Base-by-base conservation (phyloP, 2,329 filamentous ascomycete genomes). In the Pseudogymnoascus sp. region DNA sequence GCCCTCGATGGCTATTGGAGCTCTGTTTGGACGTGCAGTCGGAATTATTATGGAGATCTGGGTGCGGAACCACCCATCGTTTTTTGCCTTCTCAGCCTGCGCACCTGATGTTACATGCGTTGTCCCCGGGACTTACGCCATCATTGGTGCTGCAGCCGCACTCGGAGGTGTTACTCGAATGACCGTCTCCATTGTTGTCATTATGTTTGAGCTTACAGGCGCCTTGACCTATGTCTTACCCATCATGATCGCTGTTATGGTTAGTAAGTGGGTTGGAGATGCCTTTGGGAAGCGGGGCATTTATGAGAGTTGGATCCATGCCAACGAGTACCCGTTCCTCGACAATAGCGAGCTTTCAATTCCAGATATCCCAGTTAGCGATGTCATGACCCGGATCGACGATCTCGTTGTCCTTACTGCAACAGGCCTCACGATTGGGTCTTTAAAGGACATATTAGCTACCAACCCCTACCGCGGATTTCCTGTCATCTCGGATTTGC, bases 191-290 rank as follows among this genome's bases (percentile, higher is more conserved):
- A 97, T 99, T 67, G 93, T 99, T 4, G 94, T 97, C 70, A 99
- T 99, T 76, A 97, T 97, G 89, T 99, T 99, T 71, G 94, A 99
- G 77, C 86, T 99, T 61, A 99, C 94, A 0, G 94, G 94, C 59
- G 94, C 94, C 1, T 81, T 99, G 28, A 96, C 92, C 0, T 97
- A 97, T 71, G 93, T 99, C 57, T 84, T 99, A 6, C 94, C 94
- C 60, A 99, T 97, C 74, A 99, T 99, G 94, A 90, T 99, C 65
- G 92, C 92, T 43, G 94, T 99, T 70, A 96, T 99, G 92, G 82
- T 97, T 47, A 90, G 90, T 65, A 99, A 99, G 77, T 99, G 94
- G 94, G 91, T 96, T 25, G 94, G 92, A 70, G 94, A 99, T 74
- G 93, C 92, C 58, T 92, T 99, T 73, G 92, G 90, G 25, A 90